Evolutionary conservation across 1,284 basidiomycete genomes (phyloP), one percentile per base, ranked within the genome.

Genomic region (Cutaneotrichosporon cavernicola): DNA sequence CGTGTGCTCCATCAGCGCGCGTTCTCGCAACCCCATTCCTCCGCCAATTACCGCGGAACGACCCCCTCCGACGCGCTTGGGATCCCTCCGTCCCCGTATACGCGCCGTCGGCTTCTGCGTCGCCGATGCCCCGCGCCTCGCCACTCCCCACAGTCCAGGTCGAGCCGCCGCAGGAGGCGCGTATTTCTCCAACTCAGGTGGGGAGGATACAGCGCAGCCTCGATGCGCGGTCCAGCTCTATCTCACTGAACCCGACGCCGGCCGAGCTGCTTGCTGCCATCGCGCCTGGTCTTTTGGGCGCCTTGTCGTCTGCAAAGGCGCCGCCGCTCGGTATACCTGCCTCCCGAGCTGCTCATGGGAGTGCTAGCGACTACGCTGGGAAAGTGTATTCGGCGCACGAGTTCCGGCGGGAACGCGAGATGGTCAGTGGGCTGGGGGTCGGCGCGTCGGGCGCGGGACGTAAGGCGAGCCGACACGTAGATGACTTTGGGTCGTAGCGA

Each of bases 321-420:
- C 67, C 67, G 2, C 67, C 67, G 9, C 65, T 69, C 34, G 67
- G 67, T 6, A 55, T 69, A 10, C 61, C 67, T 9, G 61, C 58
- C 9, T 36, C 55, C 5, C n/a, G 50, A 6, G 63, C 58, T 2
- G 58, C 36, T 7, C 57, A 47, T 3, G 65, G 62, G 36, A 53
- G 40, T 38, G 67, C 67, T 7, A 63, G 60, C 14, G 62, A 66
- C 55, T 69, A 66, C 10, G 67, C 65, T 2, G 67, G 67, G 52
- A 69, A 69, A 26, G 67, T 69, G n/a, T 69, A 69, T 53, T 69
- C 67, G 21, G 63, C 65, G 38, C 65, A 69, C 63, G 67, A 69
- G 63, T 69, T 69, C 51, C 38, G 67, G 32, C 58, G 63, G 6
- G 67, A 69, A 51, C 38, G 67, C 31, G 67, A 69, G 31, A 63